Evolutionary conservation across 2,329 filamentous ascomycete genomes (phyloP).

Genomic region (Talaromyces sp.): DNA sequence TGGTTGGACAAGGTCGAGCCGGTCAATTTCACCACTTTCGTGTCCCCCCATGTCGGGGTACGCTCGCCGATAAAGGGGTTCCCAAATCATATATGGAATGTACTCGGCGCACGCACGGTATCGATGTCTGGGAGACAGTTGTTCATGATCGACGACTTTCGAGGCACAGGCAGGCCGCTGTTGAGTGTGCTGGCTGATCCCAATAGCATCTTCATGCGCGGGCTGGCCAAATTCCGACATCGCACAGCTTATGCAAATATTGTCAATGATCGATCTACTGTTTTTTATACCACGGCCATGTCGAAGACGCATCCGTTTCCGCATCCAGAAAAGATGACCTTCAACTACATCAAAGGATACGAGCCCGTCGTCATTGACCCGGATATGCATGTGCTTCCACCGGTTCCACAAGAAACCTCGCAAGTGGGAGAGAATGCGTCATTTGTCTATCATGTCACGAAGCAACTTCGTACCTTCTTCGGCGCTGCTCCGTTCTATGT

Average conservation of each 20-base stretch:
- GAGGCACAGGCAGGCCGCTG: constrained; percentile 73
- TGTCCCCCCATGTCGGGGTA: constrained; percentile 75
- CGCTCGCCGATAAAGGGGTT: constrained; percentile 63
- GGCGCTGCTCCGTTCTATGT: constrained; percentile 59
- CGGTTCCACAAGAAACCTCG: constrained; percentile 19
- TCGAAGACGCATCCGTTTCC: constrained; percentile 71
- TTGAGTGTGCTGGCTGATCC: constrained; percentile 77
- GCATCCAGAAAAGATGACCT: constrained; percentile 59
- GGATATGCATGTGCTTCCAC: constrained; percentile 16
- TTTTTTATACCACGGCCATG: constrained; percentile 78
- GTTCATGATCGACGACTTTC: constrained; percentile 80
- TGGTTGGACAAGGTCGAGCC: constrained; percentile 74
- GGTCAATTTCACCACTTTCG: constrained; percentile 92
- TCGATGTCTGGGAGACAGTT: constrained; percentile 81
- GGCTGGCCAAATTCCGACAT: constrained; percentile 68
- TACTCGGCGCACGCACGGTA: constrained; percentile 73
- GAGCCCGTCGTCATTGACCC: constrained; percentile 68
- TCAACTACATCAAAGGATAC: constrained; percentile 71
- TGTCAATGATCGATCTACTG: constrained; percentile 74
- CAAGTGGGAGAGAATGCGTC: background rate
- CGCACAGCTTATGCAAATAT: constrained; percentile 81
- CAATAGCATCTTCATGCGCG: constrained; percentile 78
- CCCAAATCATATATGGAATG: constrained; percentile 68
- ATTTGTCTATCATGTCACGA: constrained; percentile 21
- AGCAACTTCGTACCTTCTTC: constrained; percentile 33